Evolutionary conservation across 2,329 filamentous ascomycete genomes (phyloP).

Genomic region (Clarireedia homoeocarpa): DNA sequence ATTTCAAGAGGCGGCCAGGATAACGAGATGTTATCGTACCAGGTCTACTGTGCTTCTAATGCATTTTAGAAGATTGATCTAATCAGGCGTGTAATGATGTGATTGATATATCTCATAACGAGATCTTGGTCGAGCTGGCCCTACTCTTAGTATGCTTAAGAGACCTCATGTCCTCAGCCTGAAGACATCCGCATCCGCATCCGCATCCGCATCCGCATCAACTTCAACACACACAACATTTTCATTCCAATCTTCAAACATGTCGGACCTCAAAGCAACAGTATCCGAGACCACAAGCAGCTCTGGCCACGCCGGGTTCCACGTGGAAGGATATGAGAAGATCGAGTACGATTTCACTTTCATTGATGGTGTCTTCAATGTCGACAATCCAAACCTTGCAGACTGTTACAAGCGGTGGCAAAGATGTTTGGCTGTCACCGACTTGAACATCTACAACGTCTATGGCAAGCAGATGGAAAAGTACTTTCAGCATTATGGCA

Average conservation of each 20-base stretch:
- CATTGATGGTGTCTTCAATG: constrained; percentile 60
- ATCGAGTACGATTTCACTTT: constrained; percentile 71
- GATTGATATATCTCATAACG: background rate
- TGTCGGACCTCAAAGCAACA: constrained; percentile 63
- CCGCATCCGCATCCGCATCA: background rate
- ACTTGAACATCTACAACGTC: constrained; percentile 61
- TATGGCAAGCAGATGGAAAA: constrained; percentile 58
- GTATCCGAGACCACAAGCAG: constrained; percentile 50
- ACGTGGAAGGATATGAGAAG: constrained; percentile 67
- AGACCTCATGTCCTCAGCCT: background rate
- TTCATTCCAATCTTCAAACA: constrained; percentile 30
- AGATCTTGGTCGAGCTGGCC: too few species aligned
- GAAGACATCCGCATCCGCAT: background rate
- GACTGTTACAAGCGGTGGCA: constrained; percentile 58
- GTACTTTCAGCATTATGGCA: constrained; percentile 58
- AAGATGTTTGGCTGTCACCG: constrained; percentile 60
- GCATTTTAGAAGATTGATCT: background rate
- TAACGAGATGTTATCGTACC: background rate
- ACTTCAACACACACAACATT: background rate
- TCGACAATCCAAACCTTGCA: constrained; percentile 51
- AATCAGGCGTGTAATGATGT: background rate
- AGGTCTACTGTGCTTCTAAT: background rate
- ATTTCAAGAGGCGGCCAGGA: too few species aligned
- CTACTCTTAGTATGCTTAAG: background rate
- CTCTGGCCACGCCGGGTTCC: constrained; percentile 44